phyloP scores from a whole-genome alignment of 1,284 basidiomycete genomes.

The Rhodotorula sp. region DNA sequence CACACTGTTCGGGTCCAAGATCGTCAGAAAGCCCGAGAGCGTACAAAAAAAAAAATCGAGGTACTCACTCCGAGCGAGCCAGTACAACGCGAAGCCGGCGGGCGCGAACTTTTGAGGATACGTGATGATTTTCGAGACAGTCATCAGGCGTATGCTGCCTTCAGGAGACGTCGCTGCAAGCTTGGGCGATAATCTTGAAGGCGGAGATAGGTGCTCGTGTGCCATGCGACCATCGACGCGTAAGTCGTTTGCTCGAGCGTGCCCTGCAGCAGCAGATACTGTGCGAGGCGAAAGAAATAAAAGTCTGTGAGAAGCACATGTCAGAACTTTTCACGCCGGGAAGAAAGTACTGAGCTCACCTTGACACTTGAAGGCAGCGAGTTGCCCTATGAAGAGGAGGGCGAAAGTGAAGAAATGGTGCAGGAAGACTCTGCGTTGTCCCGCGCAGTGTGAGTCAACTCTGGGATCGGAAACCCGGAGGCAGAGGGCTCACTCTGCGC shows the following conservation, averaged over 20 bases:
- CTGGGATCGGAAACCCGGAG: too few relatives aligned
- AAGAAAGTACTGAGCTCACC: background rate
- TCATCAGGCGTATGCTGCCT: background rate
- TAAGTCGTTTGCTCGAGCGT: conserved; percentile 25
- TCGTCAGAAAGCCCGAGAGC: too few relatives aligned
- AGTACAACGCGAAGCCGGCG: conserved; percentile 25
- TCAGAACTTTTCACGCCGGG: background rate
- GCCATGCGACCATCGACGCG: conserved; percentile 19
- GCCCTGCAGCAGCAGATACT: conserved; percentile 20
- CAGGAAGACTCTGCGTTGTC: conserved; percentile 10
- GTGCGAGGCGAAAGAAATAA: conserved; percentile 10
- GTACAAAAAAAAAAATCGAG: fast-evolving
- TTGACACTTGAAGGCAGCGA: conserved; percentile 5
- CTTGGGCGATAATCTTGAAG: conserved; percentile 6
- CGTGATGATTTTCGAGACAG: conserved; percentile 20
- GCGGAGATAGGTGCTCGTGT: conserved; percentile 10
- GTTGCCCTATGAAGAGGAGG: conserved; percentile 21
- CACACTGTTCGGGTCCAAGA: conserved; percentile 8
- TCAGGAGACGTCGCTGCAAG: conserved; percentile 3
- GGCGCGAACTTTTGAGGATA: conserved; percentile 28
- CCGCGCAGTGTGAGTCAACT: too few relatives aligned
- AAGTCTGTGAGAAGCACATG: background rate
- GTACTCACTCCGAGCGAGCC: conserved; percentile 27
- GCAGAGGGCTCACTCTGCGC: background rate
- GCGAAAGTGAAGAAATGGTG: conserved; percentile 27